Percentiles rank a stretch among this genome's conserved stretches.
These are phyloP conservation scores for Pseudocercospora crystallina DNA, from an alignment of 2,329 filamentous ascomycete genomes.

Conservation along the genomic window DNA sequence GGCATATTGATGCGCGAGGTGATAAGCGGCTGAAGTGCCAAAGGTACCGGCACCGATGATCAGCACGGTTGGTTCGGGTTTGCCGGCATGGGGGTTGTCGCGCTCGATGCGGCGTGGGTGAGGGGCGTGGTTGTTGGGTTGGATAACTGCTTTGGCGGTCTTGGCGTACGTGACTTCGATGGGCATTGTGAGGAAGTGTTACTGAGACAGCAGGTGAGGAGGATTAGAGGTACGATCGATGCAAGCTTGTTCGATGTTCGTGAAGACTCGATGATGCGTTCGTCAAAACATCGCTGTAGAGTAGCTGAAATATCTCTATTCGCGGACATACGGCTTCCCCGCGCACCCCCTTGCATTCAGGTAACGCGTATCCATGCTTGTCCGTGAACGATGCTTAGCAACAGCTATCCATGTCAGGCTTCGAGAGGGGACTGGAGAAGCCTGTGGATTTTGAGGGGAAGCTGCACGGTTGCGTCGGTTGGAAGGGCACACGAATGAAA, in stretches of 20 bases:
- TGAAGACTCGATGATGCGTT: too few relatives aligned
- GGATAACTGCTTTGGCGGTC: slow-evolving; percentile 5
- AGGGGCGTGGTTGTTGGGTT: slow-evolving; percentile 13
- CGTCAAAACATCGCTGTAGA: too few relatives aligned
- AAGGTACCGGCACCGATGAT: slow-evolving; percentile 29
- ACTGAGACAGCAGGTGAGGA: too few relatives aligned
- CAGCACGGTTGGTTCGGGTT: slow-evolving; percentile 21
- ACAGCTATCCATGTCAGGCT: slow-evolving; percentile 1
- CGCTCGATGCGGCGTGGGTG: slow-evolving; percentile 16
- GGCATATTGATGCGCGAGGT: slow-evolving; percentile 47
- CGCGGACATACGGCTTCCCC: slow-evolving; percentile 15
- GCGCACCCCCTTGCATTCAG: slow-evolving; percentile 4
- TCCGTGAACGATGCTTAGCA: neutral
- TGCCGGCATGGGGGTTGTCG: slow-evolving; percentile 17
- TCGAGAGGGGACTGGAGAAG: slow-evolving; percentile 4
- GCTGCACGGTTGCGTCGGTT: slow-evolving; percentile 10
- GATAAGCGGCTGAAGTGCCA: slow-evolving; percentile 27
- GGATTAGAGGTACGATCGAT: too few relatives aligned
- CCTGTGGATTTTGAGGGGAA: slow-evolving; percentile 15
- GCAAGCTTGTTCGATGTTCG: too few relatives aligned
- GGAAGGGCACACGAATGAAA: too few relatives aligned
- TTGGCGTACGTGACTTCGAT: slow-evolving; percentile 7
- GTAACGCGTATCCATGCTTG: slow-evolving; percentile 8
- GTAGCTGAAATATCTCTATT: neutral
- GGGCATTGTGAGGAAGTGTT: slow-evolving; percentile 1